Evolutionary conservation across 2,329 filamentous ascomycete genomes (phyloP).

Genomic region (Lojkania enalia): DNA sequence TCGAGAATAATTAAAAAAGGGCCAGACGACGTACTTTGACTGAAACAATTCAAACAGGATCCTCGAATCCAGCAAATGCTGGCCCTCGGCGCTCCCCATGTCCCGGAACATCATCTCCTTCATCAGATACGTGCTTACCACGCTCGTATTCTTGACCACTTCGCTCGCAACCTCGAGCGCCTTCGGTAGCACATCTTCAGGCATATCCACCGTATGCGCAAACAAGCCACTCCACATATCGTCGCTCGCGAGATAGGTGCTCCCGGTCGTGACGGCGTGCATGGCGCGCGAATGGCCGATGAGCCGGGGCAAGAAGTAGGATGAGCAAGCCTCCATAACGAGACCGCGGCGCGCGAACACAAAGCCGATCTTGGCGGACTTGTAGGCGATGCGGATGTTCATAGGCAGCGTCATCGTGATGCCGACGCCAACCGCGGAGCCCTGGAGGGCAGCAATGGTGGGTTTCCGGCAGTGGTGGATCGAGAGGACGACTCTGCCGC

Average conservation of each 20-base stretch:
- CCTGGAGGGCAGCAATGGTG: conserved; percentile 59
- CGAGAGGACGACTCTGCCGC: conserved; percentile 54
- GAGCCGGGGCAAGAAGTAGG: conserved; percentile 72
- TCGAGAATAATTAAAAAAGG: not conserved
- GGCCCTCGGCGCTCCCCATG: conserved; percentile 64
- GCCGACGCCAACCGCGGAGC: conserved; percentile 60
- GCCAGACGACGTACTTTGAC: conserved; percentile 42
- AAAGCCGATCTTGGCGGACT: conserved; percentile 69
- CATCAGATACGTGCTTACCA: conserved; percentile 67
- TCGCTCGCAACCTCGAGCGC: conserved; percentile 69
- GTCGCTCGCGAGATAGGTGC: conserved; percentile 57
- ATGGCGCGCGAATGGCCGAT: conserved; percentile 67
- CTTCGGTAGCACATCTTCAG: conserved; percentile 63
- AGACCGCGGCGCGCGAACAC: conserved; percentile 73
- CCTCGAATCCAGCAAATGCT: conserved; percentile 70
- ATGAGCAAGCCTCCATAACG: conserved; percentile 71
- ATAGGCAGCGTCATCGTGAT: conserved; percentile 63
- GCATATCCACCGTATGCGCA: conserved; percentile 62
- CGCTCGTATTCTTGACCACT: conserved; percentile 67
- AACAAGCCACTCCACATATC: conserved; percentile 64
- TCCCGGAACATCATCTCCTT: conserved; percentile 70
- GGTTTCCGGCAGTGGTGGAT: conserved; percentile 62
- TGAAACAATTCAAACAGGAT: conserved; percentile 65
- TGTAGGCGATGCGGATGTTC: conserved; percentile 58
- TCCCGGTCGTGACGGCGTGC: conserved; percentile 69